Evolutionary conservation across 1,139 yeast genomes (phyloP).

Genomic region (Debaryomyces sp.): DNA sequence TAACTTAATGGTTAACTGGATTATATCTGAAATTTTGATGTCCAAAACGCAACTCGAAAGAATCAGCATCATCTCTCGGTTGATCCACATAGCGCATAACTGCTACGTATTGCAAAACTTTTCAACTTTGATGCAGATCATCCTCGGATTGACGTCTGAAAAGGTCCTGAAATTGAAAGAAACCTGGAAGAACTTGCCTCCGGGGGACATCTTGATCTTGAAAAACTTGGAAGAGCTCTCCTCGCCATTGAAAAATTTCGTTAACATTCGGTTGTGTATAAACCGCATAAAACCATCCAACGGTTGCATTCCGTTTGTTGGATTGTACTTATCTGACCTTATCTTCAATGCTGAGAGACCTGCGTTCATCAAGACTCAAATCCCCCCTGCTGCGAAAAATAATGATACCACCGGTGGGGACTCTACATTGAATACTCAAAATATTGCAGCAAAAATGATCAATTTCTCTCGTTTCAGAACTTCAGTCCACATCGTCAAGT

Average conservation of each 20-base stretch:
- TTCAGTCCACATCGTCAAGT: slow-evolving; percentile 76
- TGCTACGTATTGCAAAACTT: slow-evolving; percentile 76
- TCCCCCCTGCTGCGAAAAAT: slow-evolving; percentile 6
- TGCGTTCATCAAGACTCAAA: slow-evolving; percentile 34
- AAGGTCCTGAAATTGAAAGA: slow-evolving; percentile 60
- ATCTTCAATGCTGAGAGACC: slow-evolving; percentile 78
- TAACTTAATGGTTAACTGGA: slow-evolving; percentile 90
- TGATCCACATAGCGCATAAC: slow-evolving; percentile 82
- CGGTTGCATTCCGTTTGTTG: slow-evolving; percentile 91
- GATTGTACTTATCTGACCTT: slow-evolving; percentile 81
- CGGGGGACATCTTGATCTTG: slow-evolving; percentile 62
- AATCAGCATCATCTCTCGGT: slow-evolving; percentile 69
- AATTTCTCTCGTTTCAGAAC: slow-evolving; percentile 81
- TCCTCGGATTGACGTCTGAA: slow-evolving; percentile 79
- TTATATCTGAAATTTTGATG: slow-evolving; percentile 79
- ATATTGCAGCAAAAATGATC: slow-evolving; percentile 49
- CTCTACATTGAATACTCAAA: slow-evolving; percentile 14
- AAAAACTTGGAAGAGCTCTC: slow-evolving; percentile 67
- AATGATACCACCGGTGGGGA: slow-evolving; percentile 10
- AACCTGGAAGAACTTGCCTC: slow-evolving; percentile 73
- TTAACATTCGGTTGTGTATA: slow-evolving; percentile 63
- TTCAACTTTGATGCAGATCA: slow-evolving; percentile 84
- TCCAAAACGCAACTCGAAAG: slow-evolving; percentile 63
- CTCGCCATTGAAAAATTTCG: slow-evolving; percentile 67
- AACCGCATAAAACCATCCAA: slow-evolving; percentile 63